Evolutionary conservation across 202 grass and related monocot genomes (phyloP), one percentile per base, ranked within the genome.

Genomic region (Elaeis oleifera): DNA sequence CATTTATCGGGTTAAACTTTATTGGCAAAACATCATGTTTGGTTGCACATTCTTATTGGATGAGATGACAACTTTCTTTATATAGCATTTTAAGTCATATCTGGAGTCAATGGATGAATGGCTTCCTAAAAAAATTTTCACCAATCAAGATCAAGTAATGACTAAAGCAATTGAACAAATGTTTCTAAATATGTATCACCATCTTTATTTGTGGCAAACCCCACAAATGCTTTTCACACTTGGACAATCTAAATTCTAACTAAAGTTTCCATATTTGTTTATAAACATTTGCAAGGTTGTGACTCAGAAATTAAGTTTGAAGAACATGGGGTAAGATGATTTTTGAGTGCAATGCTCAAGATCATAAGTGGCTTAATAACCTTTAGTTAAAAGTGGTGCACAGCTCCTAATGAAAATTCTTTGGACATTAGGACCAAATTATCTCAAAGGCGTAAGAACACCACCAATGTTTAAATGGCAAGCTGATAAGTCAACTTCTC

Each of bases 351-450:
- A 90, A 86, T 68, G 88, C 20, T 20, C 20, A 20, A 20, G 20
- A 20, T 20, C 20, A 20, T 20, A 20, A 20, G 20, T 20, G 20
- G 88, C 79, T 87, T 69, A 83, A 78, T 50, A 90, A 83, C 55
- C 56, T 90, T 63, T 87, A 90, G 73, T 48, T 53, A 70, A 59
- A 84, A 87, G 67, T 90, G 88, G 83, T 83, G 77, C 27, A 74
- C 68, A 36, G 83, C 83, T 77, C 62, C 83, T 60, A 87, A 90
- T 79, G 87, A 81, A 53, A 49, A 65, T 78, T 75, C 50, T 66
- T 90, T 86, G 75, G 77, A 90, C 76, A 83, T 73, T 63, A 83
- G 88, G 59, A 70, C 87, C 0, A 80, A 90, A 56, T 78, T 76
- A 61, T 79, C 84, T 23, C 80, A 78, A 21, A 79, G 82, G 21